Percentiles rank a stretch among this genome's conserved stretches.
Evolutionary conservation across 2,329 filamentous ascomycete species (phyloP).

Genomic region (Pseudogymnoascus sp.): DNA sequence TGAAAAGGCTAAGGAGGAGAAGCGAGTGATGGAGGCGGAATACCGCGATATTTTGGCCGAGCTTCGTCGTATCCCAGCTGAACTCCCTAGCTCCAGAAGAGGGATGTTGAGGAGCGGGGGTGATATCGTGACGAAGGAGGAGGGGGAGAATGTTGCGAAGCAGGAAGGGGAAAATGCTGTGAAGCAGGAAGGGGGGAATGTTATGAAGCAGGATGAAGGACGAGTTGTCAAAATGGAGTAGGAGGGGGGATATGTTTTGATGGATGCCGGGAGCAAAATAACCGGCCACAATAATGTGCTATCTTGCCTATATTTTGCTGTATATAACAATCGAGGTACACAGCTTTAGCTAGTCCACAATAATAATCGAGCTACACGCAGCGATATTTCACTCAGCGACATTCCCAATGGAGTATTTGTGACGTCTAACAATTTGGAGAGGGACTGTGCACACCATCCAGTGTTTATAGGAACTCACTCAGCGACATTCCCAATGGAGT

Average conservation of each 20-base stretch:
- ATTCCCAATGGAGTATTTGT: not conserved
- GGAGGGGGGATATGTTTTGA: not conserved
- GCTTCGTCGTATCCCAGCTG: not conserved
- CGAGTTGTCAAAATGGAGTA: not conserved
- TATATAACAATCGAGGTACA: not conserved
- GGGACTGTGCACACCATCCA: not conserved
- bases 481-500: not conserved
- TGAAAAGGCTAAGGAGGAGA: not conserved
- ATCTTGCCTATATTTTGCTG: not conserved
- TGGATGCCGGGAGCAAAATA: not conserved
- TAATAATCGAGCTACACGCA: not conserved
- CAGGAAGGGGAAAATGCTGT: not conserved
- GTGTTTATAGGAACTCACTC: not conserved
- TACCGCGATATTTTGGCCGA: not conserved
- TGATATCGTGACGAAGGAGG: not conserved
- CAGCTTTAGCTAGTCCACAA: not conserved
- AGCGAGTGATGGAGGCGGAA: not conserved
- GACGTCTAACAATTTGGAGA: not conserved
- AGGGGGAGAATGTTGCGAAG: not conserved
- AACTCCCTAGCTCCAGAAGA: not conserved
- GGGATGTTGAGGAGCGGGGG: not conserved
- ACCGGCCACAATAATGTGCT: not conserved
- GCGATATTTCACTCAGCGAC: not conserved
- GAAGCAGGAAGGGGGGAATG: too few species aligned
- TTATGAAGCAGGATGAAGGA: not conserved